Evolutionary conservation across 2,329 filamentous ascomycete genomes (phyloP).

Genomic region (Pseudohalonectria lignicola): DNA sequence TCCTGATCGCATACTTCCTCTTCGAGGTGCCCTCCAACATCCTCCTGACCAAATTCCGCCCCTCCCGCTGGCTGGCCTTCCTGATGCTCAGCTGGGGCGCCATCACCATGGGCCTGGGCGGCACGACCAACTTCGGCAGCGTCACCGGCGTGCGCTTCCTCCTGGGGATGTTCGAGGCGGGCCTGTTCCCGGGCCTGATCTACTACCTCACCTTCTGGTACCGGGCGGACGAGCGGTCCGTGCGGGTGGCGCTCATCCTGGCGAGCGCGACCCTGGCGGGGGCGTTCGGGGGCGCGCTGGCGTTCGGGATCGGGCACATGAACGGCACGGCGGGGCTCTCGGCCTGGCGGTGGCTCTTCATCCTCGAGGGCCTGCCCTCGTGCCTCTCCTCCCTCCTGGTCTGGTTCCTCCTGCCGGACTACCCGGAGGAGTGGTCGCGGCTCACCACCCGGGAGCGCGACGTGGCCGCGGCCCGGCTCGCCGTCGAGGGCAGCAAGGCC

Average conservation of each 20-base stretch:
- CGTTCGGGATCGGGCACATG: slow-evolving; percentile 63
- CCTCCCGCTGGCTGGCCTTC: slow-evolving; percentile 53
- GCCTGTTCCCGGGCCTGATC: slow-evolving; percentile 22
- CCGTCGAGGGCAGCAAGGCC: slow-evolving; percentile 39
- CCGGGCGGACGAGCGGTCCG: slow-evolving; percentile 55
- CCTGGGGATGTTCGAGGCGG: slow-evolving; percentile 57
- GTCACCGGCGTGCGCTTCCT: slow-evolving; percentile 59
- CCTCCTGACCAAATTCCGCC: slow-evolving; percentile 51
- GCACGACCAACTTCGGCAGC: slow-evolving; percentile 48
- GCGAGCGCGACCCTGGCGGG: slow-evolving; percentile 59
- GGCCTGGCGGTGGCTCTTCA: slow-evolving; percentile 65
- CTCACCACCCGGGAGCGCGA: slow-evolving; percentile 48
- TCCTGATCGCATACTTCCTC: slow-evolving; percentile 46
- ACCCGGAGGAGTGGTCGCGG: slow-evolving; percentile 53
- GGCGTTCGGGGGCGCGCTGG: slow-evolving; percentile 62
- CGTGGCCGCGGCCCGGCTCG: slow-evolving; percentile 34
- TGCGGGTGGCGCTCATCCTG: slow-evolving; percentile 63
- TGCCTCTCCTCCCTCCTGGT: slow-evolving; percentile 43
- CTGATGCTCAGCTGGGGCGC: slow-evolving; percentile 58
- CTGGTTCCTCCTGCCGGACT: slow-evolving; percentile 54
- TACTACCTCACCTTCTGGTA: slow-evolving; percentile 68
- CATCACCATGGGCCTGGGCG: slow-evolving; percentile 55
- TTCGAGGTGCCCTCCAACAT: slow-evolving; percentile 60
- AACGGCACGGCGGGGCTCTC: slow-evolving; percentile 47
- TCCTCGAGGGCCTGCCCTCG: slow-evolving; percentile 30